Evolutionary conservation across 352 stramenopile species (phyloP).

Genomic region (Poterioochromonas sp.): DNA sequence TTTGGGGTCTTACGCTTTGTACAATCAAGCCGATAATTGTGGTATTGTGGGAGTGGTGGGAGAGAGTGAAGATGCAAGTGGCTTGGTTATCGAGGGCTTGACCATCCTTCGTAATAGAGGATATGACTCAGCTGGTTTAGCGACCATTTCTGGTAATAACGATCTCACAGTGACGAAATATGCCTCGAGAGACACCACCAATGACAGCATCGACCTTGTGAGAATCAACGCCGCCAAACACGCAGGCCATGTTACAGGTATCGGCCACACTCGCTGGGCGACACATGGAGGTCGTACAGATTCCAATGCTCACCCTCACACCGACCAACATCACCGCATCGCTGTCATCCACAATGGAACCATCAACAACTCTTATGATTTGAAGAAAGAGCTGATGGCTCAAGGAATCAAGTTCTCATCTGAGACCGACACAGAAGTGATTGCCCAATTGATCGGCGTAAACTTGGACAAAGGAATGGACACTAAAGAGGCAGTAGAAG

Average conservation of each 20-base stretch:
- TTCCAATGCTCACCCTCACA: slow-evolving; percentile 94
- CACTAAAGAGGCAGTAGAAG: slow-evolving; percentile 44
- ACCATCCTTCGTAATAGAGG: slow-evolving; percentile 80
- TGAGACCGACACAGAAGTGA: slow-evolving; percentile 96
- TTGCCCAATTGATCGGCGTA: slow-evolving; percentile 88
- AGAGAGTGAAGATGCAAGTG: no score
- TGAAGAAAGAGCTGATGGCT: slow-evolving; percentile 52
- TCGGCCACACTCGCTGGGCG: slow-evolving; percentile 97
- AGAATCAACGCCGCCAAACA: slow-evolving; percentile 64
- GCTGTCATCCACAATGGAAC: slow-evolving; percentile 96
- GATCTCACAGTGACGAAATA: slow-evolving; percentile 81
- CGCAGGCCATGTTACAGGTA: slow-evolving; percentile 77
- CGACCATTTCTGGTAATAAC: slow-evolving; percentile 72
- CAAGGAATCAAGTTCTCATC: slow-evolving; percentile 79
- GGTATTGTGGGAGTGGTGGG: not conserved
- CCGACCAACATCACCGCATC: slow-evolving; percentile 77
- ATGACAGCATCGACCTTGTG: slow-evolving; percentile 56
- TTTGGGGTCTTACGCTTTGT: no score
- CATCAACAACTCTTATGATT: slow-evolving; percentile 84
- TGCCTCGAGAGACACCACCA: slow-evolving; percentile 59
- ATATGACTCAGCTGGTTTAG: slow-evolving; percentile 94
- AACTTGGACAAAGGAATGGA: slow-evolving; percentile 60
- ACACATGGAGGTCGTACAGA: slow-evolving; percentile 96
- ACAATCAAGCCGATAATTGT: slow-evolving; percentile 20
- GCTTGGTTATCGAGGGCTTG: slow-evolving; percentile 61